Base-by-base conservation (phyloP, 1,284 basidiomycete species). In the Moesziomyces globuligerus region DNA sequence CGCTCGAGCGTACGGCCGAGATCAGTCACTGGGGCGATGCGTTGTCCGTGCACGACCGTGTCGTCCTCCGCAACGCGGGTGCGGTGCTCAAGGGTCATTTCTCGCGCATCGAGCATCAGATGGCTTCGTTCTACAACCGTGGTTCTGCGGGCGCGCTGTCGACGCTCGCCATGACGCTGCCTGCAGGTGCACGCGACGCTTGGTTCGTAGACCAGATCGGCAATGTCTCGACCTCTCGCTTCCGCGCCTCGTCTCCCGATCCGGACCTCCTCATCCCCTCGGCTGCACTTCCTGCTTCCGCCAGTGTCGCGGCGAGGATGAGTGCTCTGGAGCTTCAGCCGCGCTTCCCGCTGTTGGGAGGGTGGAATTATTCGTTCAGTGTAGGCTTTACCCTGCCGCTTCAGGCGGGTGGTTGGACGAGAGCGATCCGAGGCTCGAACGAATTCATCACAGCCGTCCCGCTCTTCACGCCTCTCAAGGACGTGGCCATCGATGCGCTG, bases 1-100 rank as follows among this genome's bases (percentile, higher is more conserved):
- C 86, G 25, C 86, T 95, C 28, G 86, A 88, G 55, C 89, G 96
- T 42, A 82, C 87, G 0, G 93, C 91, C 2, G 94, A 98, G 84
- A 89, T 98, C 73, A 94, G 92, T 67, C 95, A 98, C 83, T 98
- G 95, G 96, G 94, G 94, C 39, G 89, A 89, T 47, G 97, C 95
- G 83, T 83, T 98, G 39, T 95, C 96, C 79, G 90, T 95, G 43
- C 88, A 97, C 82, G 94, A 99, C 83, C 88, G 91, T 44, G 88
- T 97, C 62, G 83, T 87, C 60, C 85, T 98, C 20, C 87, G 88
- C 81, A 98, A 98, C 81, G 90, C 89, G 57, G 95, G 95, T 0
- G 92, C 95, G 13, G 83, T 84, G 92, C 86, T 98, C 60, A 94
- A 94, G 82, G 96, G 95, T 1, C 91, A 96, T 59, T 99, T 98